These are phyloP conservation scores for Backusella australiensis DNA, from an alignment of 192 early-diverging fungal genomes.

Conservation along the genomic window DNA sequence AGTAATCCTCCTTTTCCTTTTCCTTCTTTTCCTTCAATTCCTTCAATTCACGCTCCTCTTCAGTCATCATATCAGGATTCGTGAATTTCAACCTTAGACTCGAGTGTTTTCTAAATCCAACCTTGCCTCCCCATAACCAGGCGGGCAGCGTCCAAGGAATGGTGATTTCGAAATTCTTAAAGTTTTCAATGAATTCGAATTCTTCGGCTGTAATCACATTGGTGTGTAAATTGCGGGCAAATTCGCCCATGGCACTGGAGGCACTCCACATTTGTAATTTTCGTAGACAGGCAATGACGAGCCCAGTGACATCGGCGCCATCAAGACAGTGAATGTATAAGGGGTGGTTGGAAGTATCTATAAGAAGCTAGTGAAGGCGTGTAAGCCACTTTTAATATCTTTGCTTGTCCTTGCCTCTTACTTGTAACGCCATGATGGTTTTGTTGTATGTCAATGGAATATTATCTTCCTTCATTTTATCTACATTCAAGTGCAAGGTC, in stretches of 20 bases:
- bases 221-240: slow-evolving; percentile 54
- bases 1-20: slow-evolving; percentile 33
- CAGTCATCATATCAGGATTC: slow-evolving; percentile 38
- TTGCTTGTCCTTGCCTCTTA: not conserved
- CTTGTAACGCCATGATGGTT: slow-evolving; percentile 65
- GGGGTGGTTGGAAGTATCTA: slow-evolving; percentile 70
- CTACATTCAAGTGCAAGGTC: slow-evolving; percentile 67
- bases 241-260: slow-evolving; percentile 70
- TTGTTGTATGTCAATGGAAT: slow-evolving; percentile 78
- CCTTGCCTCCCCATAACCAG: slow-evolving; percentile 71
- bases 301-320: slow-evolving; percentile 82
- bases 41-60: slow-evolving; percentile 31
- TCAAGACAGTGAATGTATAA: slow-evolving; percentile 91
- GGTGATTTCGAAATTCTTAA: slow-evolving; percentile 57
- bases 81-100: slow-evolving; percentile 59
- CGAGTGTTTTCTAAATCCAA: slow-evolving; percentile 66
- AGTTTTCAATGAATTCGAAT: slow-evolving; percentile 77
- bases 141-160: slow-evolving; percentile 54
- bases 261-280: slow-evolving; percentile 90
- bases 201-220: slow-evolving; percentile 66
- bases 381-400: not conserved
- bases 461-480: slow-evolving; percentile 80
- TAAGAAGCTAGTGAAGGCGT: slow-evolving; percentile 52
- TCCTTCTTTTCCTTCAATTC: slow-evolving; percentile 27
- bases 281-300: slow-evolving; percentile 82